Base-by-base conservation (phyloP, 139 green algal genomes). In the Micromonas commoda region DNA sequence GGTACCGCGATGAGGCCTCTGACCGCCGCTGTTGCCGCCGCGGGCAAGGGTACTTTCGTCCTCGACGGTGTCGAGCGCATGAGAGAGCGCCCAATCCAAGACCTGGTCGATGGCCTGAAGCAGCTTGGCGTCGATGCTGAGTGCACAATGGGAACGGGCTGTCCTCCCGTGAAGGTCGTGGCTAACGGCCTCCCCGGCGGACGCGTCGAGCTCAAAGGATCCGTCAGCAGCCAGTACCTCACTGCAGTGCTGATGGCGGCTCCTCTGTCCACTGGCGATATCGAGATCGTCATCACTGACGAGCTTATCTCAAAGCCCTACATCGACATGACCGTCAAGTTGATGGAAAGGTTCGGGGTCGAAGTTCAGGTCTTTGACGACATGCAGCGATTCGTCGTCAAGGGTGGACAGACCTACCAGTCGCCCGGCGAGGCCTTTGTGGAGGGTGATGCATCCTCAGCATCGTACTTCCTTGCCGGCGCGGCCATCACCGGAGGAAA, bases 1-100 rank as follows among this genome's bases (percentile, higher is more conserved):
- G 95, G 95, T 31, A 99, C 95, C 3, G 95, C 95, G 60, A 99
- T 99, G 95, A 85, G 95, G 29, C 95, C 95, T 6, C 85, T 99
- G 28, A 98, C 94, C 16, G 95, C 95, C 0, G 95, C 95, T 26
- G 94, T 99, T 52, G 95, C 94, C 9, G 95, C 92, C 0, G 94
- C 93, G 2, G 95, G 95, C 33, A 64, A 84, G 60, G 61, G 74
- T n/a, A 80, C 74, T 3, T 97, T 96, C 81, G 85, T 95, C 71
- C 82, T 97, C 63, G 92, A 97, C 81, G 93, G 94, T 54, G 87
- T 96, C 24, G 73, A 88, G 21, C 88, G 94, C 78, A 98, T 98
- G 94, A 82, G 94, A 3, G 94, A 98, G 88, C 85, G 94, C 32
- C 94, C 94, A 28, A 98, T 98, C 66, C 73, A 87, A 73, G 95